These are phyloP conservation scores for Tulasnella sp. DNA, from an alignment of 768 basidiomycete genomes.

Conservation along the genomic window DNA sequence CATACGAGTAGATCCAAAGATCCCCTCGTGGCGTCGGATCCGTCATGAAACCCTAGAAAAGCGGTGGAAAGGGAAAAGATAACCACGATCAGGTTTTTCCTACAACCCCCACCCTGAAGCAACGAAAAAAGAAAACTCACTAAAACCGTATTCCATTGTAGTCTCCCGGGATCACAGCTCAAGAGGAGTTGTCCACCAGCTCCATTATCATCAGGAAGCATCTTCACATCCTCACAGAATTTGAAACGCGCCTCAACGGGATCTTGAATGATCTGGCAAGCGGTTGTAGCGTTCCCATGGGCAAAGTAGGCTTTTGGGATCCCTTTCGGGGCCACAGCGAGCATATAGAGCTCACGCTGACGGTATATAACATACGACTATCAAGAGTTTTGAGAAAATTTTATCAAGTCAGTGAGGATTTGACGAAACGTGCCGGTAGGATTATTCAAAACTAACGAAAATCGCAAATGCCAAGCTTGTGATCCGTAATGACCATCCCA, in stretches of 20 bases:
- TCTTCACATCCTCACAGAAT: conserved; percentile 54
- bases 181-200: conserved; percentile 28
- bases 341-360: neutral
- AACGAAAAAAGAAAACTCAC: conserved; percentile 14
- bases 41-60: conserved; percentile 49
- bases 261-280: conserved; percentile 36
- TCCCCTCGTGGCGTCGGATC: conserved; percentile 48
- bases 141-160: conserved; percentile 58
- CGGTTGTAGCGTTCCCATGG: conserved; percentile 36
- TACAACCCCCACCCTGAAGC: no score
- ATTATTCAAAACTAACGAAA: no score
- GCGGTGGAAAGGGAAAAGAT: no score
- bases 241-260: conserved; percentile 29
- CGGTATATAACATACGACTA: conserved; percentile 3
- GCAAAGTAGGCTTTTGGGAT: conserved; percentile 43
- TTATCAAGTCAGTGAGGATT: no score
- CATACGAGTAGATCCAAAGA: conserved; percentile 43
- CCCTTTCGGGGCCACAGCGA: conserved; percentile 19
- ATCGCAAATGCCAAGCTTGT: no score
- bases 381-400: neutral
- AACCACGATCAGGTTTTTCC: no score
- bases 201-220: conserved; percentile 17
- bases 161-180: conserved; percentile 43
- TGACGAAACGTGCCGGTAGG: no score
- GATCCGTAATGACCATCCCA: no score